These are phyloP conservation scores for Populus hybrid DNA, from an alignment of 441 rosid genomes.

Conservation along the genomic window DNA sequence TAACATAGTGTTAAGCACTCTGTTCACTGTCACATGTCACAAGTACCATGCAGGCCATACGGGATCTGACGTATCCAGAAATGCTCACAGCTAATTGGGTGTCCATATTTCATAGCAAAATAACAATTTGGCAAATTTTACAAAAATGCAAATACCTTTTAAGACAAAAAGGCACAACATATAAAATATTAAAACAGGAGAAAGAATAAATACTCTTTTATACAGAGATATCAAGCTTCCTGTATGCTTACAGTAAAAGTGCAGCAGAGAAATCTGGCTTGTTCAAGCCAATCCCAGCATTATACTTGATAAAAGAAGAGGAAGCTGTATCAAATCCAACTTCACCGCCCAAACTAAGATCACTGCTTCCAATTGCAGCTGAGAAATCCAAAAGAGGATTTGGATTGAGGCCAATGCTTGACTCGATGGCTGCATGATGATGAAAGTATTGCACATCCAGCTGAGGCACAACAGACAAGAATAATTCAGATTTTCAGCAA, in stretches of 20 bases:
- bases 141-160: neutral
- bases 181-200: neutral
- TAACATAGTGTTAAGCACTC: neutral
- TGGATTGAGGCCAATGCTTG: slow-evolving; percentile 78
- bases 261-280: slow-evolving; percentile 62
- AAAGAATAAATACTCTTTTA: neutral
- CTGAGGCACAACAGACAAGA: slow-evolving; percentile 33
- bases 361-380: slow-evolving; percentile 61
- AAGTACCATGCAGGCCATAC: neutral
- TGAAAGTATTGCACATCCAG: slow-evolving; percentile 73
- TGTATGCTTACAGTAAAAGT: slow-evolving; percentile 53
- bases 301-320: slow-evolving; percentile 56
- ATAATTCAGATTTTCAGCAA: slow-evolving; percentile 8
- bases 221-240: neutral
- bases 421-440: slow-evolving; percentile 61
- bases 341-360: slow-evolving; percentile 68
- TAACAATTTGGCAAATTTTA: neutral
- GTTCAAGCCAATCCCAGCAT: slow-evolving; percentile 65
- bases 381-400: slow-evolving; percentile 73
- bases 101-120: neutral
- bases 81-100: neutral
- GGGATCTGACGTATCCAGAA: neutral
- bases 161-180: neutral
- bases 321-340: slow-evolving; percentile 72
- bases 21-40: no score